Evolutionary conservation across 768 basidiomycete genomes (phyloP), one percentile per base, ranked within the genome.

Genomic region (Russula lepida): DNA sequence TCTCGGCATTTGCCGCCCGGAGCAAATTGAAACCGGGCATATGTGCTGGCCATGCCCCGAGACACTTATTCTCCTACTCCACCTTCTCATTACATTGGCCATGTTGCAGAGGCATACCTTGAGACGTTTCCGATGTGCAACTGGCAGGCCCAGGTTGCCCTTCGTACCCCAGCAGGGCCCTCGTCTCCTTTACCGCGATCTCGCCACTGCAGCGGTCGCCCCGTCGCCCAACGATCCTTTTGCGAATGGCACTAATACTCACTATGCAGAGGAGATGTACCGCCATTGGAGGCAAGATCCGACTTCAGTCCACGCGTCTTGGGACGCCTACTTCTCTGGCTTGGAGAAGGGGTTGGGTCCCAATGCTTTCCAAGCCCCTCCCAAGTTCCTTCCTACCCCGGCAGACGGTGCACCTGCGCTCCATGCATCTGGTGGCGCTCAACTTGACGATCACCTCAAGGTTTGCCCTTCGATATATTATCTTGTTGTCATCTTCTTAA

Each of bases 181-280:
- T 47, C 56, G 64, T 32, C 51, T 62, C 44, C 64, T 64, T 21
- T 69, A 63, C 46, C 77, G 77, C 32, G 60, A 71, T 2, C 65
- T 83, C 58, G 84, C 84, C 27, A 83, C 80, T 21, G 71, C 78
- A 1, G 71, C 75, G 0, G 61, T 67, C 27, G 71, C 81, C 25
- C 89, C 88, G 2, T 90, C 89, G 2, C 75, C 87, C 23, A 89
- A 90, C 67, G 90, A 92, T 71, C 79, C 81, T 8, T 97, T 98
- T 72, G 95, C 94, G 13, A 95, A 92, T 60, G 94, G 93, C 44
- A 94, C 89, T 44, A 98, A 97, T 74, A 80, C 92, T 25, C 94
- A 95, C 77, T 98, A 98, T 71, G 89, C 88, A 21, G 95, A 91
- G 68, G 92, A 95, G 74, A 98, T 98, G 95, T 98, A 95, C 76